phyloP scores from a whole-genome alignment of 768 basidiomycete genomes.

The Tricholoma saponaceum region DNA sequence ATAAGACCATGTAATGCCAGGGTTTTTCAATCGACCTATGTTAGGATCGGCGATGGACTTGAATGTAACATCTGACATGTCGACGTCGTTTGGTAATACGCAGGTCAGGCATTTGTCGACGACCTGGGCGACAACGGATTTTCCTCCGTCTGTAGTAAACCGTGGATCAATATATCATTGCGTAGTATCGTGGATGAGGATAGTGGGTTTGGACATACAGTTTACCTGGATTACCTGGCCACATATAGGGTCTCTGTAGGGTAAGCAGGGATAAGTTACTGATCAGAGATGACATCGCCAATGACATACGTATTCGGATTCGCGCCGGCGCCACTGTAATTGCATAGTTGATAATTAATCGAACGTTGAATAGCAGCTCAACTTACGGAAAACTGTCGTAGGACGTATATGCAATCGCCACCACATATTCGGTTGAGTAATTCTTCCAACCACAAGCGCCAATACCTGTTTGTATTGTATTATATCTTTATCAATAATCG shows the following conservation, averaged over 20 bases:
- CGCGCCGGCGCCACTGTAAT: conserved; percentile 6
- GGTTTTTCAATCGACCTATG: conserved; percentile 1
- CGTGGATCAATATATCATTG: too few species aligned
- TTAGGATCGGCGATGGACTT: conserved; percentile 1
- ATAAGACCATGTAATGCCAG: neutral
- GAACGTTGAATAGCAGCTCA: neutral
- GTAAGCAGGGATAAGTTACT: neutral
- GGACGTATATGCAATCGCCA: conserved; percentile 6
- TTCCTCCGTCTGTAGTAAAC: conserved; percentile 6
- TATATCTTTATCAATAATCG: neutral
- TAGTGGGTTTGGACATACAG: conserved; percentile 3
- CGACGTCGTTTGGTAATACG: conserved; percentile 2
- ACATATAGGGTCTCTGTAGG: conserved; percentile 15
- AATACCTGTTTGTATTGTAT: neutral
- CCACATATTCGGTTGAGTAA: conserved; percentile 7
- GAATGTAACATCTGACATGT: conserved; percentile 12
- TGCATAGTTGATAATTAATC: neutral
- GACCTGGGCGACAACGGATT: conserved; percentile 13
- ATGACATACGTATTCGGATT: conserved; percentile 9
- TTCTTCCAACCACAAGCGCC: conserved; percentile 14
- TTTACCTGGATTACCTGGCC: conserved; percentile 9
- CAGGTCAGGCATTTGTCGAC: conserved; percentile 15
- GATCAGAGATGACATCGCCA: neutral
- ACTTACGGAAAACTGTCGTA: conserved; percentile 13
- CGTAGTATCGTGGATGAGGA: too few species aligned